Percentiles rank a stretch among this genome's conserved stretches.
phyloP scores from a whole-genome alignment of 1,284 basidiomycete genomes.

The Malassezia sp. region DNA sequence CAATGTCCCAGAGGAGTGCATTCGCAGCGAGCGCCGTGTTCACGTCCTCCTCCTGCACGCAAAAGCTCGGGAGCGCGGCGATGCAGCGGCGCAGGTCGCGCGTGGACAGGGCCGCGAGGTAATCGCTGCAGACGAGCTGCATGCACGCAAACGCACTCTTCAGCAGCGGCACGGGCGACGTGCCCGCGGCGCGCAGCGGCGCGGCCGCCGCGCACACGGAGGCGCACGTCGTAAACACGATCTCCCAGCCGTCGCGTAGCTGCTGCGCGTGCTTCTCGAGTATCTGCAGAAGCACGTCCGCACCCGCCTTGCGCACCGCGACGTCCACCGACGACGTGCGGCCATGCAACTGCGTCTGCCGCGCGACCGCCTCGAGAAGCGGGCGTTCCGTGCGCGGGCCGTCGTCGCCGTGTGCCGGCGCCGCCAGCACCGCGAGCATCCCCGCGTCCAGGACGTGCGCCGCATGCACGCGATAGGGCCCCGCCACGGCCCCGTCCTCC shows the following conservation, averaged over 20 bases:
- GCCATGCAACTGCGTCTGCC: slow-evolving; percentile 60
- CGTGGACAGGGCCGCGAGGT: slow-evolving; percentile 66
- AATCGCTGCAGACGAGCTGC: slow-evolving; percentile 80
- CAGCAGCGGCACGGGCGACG: slow-evolving; percentile 48
- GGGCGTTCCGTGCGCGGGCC: slow-evolving; percentile 65
- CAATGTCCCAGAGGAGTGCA: slow-evolving; percentile 39
- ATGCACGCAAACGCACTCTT: slow-evolving; percentile 87
- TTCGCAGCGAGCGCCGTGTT: slow-evolving; percentile 74
- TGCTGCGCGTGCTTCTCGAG: slow-evolving; percentile 83
- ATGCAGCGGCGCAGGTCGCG: slow-evolving; percentile 77
- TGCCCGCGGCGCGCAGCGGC: slow-evolving; percentile 8
- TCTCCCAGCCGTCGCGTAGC: slow-evolving; percentile 79
- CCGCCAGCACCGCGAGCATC: slow-evolving; percentile 57
- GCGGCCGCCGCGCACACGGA: slow-evolving; percentile 20
- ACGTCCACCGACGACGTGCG: slow-evolving; percentile 45
- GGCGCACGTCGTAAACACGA: slow-evolving; percentile 65
- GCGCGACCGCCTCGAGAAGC: slow-evolving; percentile 67
- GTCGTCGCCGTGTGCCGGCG: slow-evolving; percentile 15
- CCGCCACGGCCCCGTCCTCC: slow-evolving; percentile 53
- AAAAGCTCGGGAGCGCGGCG: slow-evolving; percentile 75
- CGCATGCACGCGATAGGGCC: slow-evolving; percentile 74
- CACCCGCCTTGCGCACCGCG: slow-evolving; percentile 72
- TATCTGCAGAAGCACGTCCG: slow-evolving; percentile 72
- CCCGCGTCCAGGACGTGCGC: slow-evolving; percentile 73
- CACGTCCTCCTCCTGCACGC: slow-evolving; percentile 72